A percentile compares a stretch with the other conserved stretches of the same genome.
Conservation (phyloP, 306 rosid genomes). For the Echinosophora koreensis region DNA sequence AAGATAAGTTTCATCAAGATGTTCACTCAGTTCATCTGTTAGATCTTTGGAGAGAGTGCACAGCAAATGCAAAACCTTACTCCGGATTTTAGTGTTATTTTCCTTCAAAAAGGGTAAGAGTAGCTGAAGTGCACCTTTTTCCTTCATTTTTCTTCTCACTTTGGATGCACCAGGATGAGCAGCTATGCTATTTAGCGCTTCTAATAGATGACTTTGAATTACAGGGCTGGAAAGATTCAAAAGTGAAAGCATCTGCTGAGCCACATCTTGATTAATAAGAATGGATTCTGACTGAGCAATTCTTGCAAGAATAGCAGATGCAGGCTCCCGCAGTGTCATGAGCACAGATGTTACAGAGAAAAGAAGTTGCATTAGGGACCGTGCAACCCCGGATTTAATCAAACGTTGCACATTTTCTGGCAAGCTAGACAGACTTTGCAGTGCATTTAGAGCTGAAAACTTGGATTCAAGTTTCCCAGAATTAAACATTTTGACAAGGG, state of each 20-base stretch:
- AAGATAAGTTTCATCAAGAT: slow-evolving; percentile 66
- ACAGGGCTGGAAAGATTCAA: slow-evolving; percentile 83
- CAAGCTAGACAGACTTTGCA: slow-evolving; percentile 75
- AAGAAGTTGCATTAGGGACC: slow-evolving; percentile 80
- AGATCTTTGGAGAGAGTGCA: slow-evolving; percentile 73
- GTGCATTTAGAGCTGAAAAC: slow-evolving; percentile 82
- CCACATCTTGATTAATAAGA: slow-evolving; percentile 66
- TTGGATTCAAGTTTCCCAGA: slow-evolving; percentile 90
- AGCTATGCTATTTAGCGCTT: slow-evolving; percentile 83
- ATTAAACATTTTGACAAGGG: slow-evolving; percentile 73
- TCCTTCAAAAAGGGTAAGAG: slow-evolving; percentile 78
- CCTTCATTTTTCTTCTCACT: slow-evolving; percentile 76
- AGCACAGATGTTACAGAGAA: slow-evolving; percentile 95
- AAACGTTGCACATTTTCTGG: slow-evolving; percentile 71
- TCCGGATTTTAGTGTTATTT: slow-evolving; percentile 56
- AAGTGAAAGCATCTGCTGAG: slow-evolving; percentile 91
- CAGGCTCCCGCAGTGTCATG: slow-evolving; percentile 92
- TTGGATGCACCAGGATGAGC: slow-evolving; percentile 70
- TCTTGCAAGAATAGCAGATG: slow-evolving; percentile 86
- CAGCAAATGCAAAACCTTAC: slow-evolving; percentile 61
- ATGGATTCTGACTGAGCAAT: slow-evolving; percentile 78
- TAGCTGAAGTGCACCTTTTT: slow-evolving; percentile 82
- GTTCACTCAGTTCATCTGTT: slow-evolving; percentile 69
- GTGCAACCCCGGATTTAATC: slow-evolving; percentile 70
- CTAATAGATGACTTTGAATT: slow-evolving; percentile 76